phyloP scores from a whole-genome alignment of 345 rosid species.

The Pugionium dolabratum region DNA sequence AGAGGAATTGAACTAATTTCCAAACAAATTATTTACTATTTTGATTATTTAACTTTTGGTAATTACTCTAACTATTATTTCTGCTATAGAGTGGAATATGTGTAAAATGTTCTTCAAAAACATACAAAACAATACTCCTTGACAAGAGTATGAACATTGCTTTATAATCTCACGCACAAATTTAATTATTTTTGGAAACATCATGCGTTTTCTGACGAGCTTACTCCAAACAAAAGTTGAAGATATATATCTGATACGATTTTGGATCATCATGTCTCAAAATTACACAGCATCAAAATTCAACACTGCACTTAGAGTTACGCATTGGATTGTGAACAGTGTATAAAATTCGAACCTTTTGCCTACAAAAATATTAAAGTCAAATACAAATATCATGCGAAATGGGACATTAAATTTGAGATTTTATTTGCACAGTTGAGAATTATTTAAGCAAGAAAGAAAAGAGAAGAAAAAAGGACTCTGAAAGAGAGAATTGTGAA shows the following conservation, averaged over 20 bases:
- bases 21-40: neutral
- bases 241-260: conserved; percentile 29
- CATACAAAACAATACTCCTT: neutral
- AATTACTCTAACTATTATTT: neutral
- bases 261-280: conserved; percentile 31
- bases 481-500: conserved; percentile 20
- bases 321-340: conserved; percentile 36
- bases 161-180: conserved; percentile 9
- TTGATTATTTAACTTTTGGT: neutral
- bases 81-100: neutral
- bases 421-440: neutral
- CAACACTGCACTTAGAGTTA: conserved; percentile 18
- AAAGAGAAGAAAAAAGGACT: neutral
- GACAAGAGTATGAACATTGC: conserved; percentile 1
- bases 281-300: conserved; percentile 9
- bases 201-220: conserved; percentile 26
- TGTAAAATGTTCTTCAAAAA: neutral
- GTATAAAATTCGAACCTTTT: conserved; percentile 20
- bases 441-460: neutral
- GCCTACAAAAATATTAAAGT: conserved; percentile 17
- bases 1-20: conserved; percentile 11
- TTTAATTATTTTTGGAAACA: conserved; percentile 28
- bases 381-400: conserved; percentile 21
- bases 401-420: neutral
- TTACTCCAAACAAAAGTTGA: conserved; percentile 5